Evolutionary conservation across 257 asterid species (phyloP), one percentile per base, ranked within the genome.

Genomic region (Nicotiana paniculata): DNA sequence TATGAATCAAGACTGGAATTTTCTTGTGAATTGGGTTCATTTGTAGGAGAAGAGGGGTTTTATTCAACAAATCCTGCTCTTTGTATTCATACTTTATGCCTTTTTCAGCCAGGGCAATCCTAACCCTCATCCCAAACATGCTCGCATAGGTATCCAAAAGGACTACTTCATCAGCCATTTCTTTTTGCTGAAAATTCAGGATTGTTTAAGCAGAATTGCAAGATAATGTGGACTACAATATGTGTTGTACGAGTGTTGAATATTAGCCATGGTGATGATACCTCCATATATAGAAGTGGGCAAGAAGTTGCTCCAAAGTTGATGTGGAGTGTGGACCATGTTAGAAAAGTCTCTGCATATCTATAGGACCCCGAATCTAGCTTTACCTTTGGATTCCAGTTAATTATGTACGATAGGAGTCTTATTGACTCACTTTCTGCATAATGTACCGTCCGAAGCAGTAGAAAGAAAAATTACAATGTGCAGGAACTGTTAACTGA

Each of bases 11-110:
- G 9, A 83, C 83, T 5, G 87, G 85, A 15, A 83, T 28, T 67
- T 83, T 85, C 84, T 85, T 83, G 61, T 85, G 80, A 57, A 83
- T 32, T 1, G 88, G 88, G n/a, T 85, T 85, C 84, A 83, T 79
- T 10, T 85, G 33, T n/a, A 83, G 48, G 1, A 85, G 77, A 66
- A 85, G 67, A 1, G 48, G 61, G 17, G 81, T 80, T 32, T 83
- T 85, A 69, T 80, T 75, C 55, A 26, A 26, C 82, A 82, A 72
- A 30, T 83, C 81, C 62, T 85, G 84, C 18, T 79, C 82, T 30
- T 17, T 82, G 77, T 54, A 77, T 30, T 85, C 86, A 57, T 80
- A 85, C 5, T 35, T 55, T 1, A 85, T 51, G 1, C 82, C 88
- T 51, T 85, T 86, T 13, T 85, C 88, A 2, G 55, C 67, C 9